Evolutionary conservation across 176 grass and related monocot species (phyloP), one percentile per base, ranked within the genome.

Genomic region (Coix lacrymajobi): DNA sequence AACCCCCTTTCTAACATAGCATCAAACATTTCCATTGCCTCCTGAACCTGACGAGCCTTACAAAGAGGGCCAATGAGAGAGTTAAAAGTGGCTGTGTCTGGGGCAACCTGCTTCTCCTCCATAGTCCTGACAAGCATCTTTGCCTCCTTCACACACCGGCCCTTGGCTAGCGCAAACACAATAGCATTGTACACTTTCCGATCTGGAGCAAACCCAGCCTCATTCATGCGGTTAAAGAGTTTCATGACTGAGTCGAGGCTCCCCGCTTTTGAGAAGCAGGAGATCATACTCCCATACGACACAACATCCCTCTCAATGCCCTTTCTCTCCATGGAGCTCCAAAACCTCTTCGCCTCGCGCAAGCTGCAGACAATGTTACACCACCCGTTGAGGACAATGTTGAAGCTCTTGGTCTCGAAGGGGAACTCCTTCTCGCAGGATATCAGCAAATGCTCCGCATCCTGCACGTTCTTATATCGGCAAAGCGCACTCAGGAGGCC

Each of bases 391-490:
- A 98, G 90, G 19, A 95, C 86, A 30, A 95, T 93, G 82, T 93
- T 98, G 41, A 95, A 98, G 76, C 96, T 93, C 82, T 98, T 95
- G 73, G 87, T 95, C 77, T 95, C 84, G 20, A 95, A 93, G 6
- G 88, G 90, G 76, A 93, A 95, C 28, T 76, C 62, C 22, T 78
- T 60, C 52, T 89, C 84, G 60, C 90, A 91, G 79, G 86, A 91
- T 37, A 98, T 49, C 1, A 98, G 85, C 84, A 98, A 75, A 75
- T 98, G 86, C 85, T 98, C 95, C 8, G 88, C 92, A 28, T 98
- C 90, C 73, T 80, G 69, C 8, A 92, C 86, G 62, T 91, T 95
- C 88, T 95, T 98, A 82, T 95, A 95, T 31, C 95, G 79, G 65
- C 90, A 91, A 25, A 98, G 91, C 2, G 92, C 92, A 28, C 78